Base-by-base conservation (phyloP, 768 basidiomycete genomes). In the Chalciporus piperatus region DNA sequence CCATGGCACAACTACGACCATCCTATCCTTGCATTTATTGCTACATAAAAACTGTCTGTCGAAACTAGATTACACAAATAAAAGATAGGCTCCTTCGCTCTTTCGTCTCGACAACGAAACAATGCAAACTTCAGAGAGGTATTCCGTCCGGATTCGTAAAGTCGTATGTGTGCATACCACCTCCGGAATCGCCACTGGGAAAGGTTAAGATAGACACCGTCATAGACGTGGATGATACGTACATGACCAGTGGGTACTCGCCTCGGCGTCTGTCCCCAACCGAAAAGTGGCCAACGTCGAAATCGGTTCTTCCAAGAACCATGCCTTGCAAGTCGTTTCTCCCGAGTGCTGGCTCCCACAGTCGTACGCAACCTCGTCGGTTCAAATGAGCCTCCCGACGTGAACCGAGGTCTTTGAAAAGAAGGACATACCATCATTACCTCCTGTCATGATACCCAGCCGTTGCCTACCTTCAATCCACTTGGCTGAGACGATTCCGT, bases 171-270 rank as follows among this genome's bases (percentile, higher is more conserved):
- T 71, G 72, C 45, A 81, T 67, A 33, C 74, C 74, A 19, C 80
- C 80, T 39, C 73, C 68, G 17, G 70, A 73, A 60, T 81, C 79
- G 5, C 80, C 80, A 14, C 80, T 81, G 41, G 11, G 11, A 41
- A 45, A 43, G 43, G 25, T 37, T 56, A 48, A 57, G 30, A 75
- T 76, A n/a, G 2, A 10, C 23, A 20, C 13, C 32, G 42, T 38
- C 14, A 30, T 32, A 50, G 44, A 37, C 22, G 12, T 44, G 42
- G 19, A 27, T 32, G 48, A 52, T 6, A 77, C 84, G 57, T 65
- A 89, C 86, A 86, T 76, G 48, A 89, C 69, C 2, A 89, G 70
- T 6, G 78, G 72, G 50, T 79, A 69, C 57, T 87, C 82, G 3
- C 75, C 76, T 25, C 69, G 66, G 48, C 66, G 76, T 8, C 69